These are phyloP conservation scores for Salvia rosmarinus DNA, from an alignment of 257 asterid species.

Conservation along the genomic window DNA sequence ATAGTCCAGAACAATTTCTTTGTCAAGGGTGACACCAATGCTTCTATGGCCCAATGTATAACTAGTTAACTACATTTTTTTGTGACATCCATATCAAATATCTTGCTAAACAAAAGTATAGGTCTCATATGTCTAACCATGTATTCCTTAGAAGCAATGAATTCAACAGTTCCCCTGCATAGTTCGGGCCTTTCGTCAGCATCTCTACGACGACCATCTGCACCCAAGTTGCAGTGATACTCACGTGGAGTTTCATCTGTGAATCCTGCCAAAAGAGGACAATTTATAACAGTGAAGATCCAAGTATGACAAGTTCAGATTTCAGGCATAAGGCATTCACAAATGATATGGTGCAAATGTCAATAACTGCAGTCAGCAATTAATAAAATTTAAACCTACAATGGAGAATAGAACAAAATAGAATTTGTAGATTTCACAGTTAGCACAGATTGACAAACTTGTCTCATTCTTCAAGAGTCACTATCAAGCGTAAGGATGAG, in stretches of 20 bases:
- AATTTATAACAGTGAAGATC: slow-evolving; percentile 2
- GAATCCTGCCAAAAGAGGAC: slow-evolving; percentile 60
- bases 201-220: slow-evolving; percentile 99
- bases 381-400: slow-evolving; percentile 7
- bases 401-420: slow-evolving; percentile 12
- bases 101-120: slow-evolving; percentile 19
- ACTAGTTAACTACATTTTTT: not conserved
- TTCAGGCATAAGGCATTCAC: slow-evolving; percentile 17
- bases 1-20: not conserved
- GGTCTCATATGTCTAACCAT: slow-evolving; percentile 60
- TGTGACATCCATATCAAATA: slow-evolving; percentile 19
- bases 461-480: slow-evolving; percentile 11
- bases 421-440: not conserved
- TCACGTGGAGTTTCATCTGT: slow-evolving; percentile 92
- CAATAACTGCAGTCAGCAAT: slow-evolving; percentile 10
- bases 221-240: slow-evolving; percentile 96
- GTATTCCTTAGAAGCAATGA: slow-evolving; percentile 82
- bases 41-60: slow-evolving; percentile 21
- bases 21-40: slow-evolving; percentile 14
- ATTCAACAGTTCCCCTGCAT: slow-evolving; percentile 93
- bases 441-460: not conserved
- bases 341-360: slow-evolving; percentile 26
- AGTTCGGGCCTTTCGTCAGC: slow-evolving; percentile 95
- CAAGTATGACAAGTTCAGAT: slow-evolving; percentile 15
- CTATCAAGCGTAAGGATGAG: not conserved